Conservation (phyloP, 1,139 yeast genomes). For the Nadsonia starkeyi-henricii region DNA sequence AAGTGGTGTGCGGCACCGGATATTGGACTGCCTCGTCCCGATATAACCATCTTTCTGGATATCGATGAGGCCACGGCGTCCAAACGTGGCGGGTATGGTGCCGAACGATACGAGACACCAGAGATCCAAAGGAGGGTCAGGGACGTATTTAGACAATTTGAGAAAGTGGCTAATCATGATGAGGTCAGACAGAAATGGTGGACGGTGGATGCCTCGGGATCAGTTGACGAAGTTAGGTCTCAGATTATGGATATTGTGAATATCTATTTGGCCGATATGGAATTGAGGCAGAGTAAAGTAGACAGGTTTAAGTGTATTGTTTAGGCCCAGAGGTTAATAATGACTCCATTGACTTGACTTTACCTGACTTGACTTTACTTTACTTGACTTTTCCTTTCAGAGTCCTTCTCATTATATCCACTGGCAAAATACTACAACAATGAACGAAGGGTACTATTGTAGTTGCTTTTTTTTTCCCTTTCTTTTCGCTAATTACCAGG, state of each 20-base stretch:
- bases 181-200: slow-evolving; percentile 24
- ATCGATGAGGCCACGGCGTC: slow-evolving; percentile 37
- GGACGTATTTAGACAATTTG: slow-evolving; percentile 37
- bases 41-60: slow-evolving; percentile 63
- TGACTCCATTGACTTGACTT: too few species aligned
- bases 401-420: too few species aligned
- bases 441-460: too few species aligned
- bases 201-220: slow-evolving; percentile 41
- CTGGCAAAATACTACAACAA: too few species aligned
- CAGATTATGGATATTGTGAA: slow-evolving; percentile 15
- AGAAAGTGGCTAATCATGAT: slow-evolving; percentile 17
- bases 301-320: background rate
- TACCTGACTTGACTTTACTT: too few species aligned
- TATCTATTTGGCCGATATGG: background rate
- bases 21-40: slow-evolving; percentile 77
- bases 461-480: too few species aligned
- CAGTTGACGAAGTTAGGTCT: slow-evolving; percentile 40
- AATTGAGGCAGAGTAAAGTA: background rate
- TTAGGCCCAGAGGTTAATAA: background rate
- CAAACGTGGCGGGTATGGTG: slow-evolving; percentile 72
- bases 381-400: too few species aligned
- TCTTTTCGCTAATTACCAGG: too few species aligned
- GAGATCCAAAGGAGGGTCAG: slow-evolving; percentile 64
- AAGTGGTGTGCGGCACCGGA: slow-evolving; percentile 79
- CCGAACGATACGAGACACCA: slow-evolving; percentile 70